A percentile compares a stretch with the other conserved stretches of the same genome.
Evolutionary conservation across 2,329 filamentous ascomycete species (phyloP).

Genomic region (Hypocreales sp.): DNA sequence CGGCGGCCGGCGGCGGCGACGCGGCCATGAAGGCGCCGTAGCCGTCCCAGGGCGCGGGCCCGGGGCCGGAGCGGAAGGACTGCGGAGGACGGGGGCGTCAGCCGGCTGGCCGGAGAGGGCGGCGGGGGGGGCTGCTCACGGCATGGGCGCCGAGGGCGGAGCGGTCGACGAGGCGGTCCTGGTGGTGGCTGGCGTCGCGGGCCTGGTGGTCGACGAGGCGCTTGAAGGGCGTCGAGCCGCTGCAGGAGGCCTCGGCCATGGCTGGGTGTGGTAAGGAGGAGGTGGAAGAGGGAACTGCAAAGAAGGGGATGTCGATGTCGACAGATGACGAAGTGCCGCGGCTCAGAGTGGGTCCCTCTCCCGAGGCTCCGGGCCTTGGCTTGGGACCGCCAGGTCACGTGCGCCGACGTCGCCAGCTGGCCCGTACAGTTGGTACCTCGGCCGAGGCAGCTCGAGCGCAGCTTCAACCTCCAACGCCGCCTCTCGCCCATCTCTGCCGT

Average conservation of each 20-base stretch:
- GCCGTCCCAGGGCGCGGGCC: conserved; percentile 5
- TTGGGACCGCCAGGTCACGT: too few relatives aligned
- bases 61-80: conserved; percentile 18
- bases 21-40: conserved; percentile 21
- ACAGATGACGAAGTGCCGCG: not conserved
- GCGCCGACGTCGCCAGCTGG: too few relatives aligned
- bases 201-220: conserved; percentile 24
- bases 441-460: too few relatives aligned
- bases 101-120: not conserved
- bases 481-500: too few relatives aligned
- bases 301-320: not conserved
- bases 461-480: too few relatives aligned
- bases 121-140: conserved; percentile 11
- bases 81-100: conserved; percentile 3
- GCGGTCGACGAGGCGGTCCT: conserved; percentile 20
- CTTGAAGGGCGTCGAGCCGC: conserved; percentile 26
- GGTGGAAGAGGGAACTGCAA: not conserved
- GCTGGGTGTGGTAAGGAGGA: not conserved
- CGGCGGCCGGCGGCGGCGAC: conserved; percentile 8
- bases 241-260: conserved; percentile 27
- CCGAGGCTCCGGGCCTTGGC: too few relatives aligned
- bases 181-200: conserved; percentile 24
- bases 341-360: too few relatives aligned
- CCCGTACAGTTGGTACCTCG: too few relatives aligned
- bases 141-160: conserved; percentile 11